Percentiles rank a stretch among this genome's conserved stretches.
Conservation (phyloP, 2,329 filamentous ascomycete genomes). For the Cercospora sp. region DNA sequence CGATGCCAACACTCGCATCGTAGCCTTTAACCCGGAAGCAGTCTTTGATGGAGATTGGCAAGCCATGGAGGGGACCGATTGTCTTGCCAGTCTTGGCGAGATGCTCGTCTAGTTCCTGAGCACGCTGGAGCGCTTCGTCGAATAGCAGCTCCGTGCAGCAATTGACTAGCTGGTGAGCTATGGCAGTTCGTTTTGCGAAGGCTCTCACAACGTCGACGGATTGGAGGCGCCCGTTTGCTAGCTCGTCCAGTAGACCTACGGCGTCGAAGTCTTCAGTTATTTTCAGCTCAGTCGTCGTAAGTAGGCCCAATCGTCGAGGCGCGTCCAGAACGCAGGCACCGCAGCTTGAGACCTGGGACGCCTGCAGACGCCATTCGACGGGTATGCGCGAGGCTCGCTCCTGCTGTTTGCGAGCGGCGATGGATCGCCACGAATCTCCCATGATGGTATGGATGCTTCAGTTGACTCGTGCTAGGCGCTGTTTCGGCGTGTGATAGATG, state of each 20-base stretch:
- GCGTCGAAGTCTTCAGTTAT: constrained; percentile 59
- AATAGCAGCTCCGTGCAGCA: constrained; percentile 49
- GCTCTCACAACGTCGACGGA: constrained; percentile 36
- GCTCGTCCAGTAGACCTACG: constrained; percentile 40
- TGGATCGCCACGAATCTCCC: constrained; percentile 42
- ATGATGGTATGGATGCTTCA: constrained; percentile 23
- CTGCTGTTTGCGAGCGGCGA: constrained; percentile 44
- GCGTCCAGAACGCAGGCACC: constrained; percentile 48
- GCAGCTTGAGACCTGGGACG: constrained; percentile 21
- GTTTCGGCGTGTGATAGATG: neutral
- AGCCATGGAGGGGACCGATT: constrained; percentile 49
- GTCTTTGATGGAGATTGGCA: constrained; percentile 42
- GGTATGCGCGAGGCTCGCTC: constrained; percentile 47
- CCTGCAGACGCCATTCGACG: constrained; percentile 46
- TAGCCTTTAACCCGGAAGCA: constrained; percentile 40
- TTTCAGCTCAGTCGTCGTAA: constrained; percentile 52
- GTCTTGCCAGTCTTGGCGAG: constrained; percentile 39
- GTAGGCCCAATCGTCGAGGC: constrained; percentile 55
- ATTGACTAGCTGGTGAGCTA: constrained; percentile 50
- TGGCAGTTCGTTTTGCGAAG: constrained; percentile 51
- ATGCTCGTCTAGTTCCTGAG: constrained; percentile 45
- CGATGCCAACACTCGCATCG: constrained; percentile 45
- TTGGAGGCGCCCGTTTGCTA: constrained; percentile 33
- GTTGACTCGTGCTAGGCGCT: neutral
- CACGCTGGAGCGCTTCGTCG: constrained; percentile 41